phyloP scores from a whole-genome alignment of 164 flowering plant species.

The Vitis vinifera region ASM3070453v1 NC_081806.1:4156001-4156500 shows the following conservation, averaged over 20 bases:
- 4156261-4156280: conserved; percentile 44
- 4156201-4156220: conserved; percentile 50
- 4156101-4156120: conserved; percentile 39
- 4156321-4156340: conserved; percentile 30
- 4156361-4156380: conserved; percentile 27
- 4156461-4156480: conserved; percentile 1
- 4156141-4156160: conserved; percentile 30
- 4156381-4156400: conserved; percentile 30
- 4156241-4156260: conserved; percentile 50
- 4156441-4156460: conserved; percentile 29
- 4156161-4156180: conserved; percentile 45
- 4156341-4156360: conserved; percentile 15
- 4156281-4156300: conserved; percentile 31
- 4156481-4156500: conserved; percentile 33
- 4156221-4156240: conserved; percentile 40
- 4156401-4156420: conserved; percentile 33
- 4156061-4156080: conserved; percentile 14
- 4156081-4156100: conserved; percentile 10
- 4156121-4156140: conserved; percentile 54
- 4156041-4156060: conserved; percentile 45
- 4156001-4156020: conserved; percentile 46
- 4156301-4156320: conserved; percentile 42
- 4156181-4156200: conserved; percentile 50
- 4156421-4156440: conserved; percentile 37
- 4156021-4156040: conserved; percentile 58